Base-by-base conservation (phyloP, 345 rosid genomes). In the Dipteronia sinensis region DNA sequence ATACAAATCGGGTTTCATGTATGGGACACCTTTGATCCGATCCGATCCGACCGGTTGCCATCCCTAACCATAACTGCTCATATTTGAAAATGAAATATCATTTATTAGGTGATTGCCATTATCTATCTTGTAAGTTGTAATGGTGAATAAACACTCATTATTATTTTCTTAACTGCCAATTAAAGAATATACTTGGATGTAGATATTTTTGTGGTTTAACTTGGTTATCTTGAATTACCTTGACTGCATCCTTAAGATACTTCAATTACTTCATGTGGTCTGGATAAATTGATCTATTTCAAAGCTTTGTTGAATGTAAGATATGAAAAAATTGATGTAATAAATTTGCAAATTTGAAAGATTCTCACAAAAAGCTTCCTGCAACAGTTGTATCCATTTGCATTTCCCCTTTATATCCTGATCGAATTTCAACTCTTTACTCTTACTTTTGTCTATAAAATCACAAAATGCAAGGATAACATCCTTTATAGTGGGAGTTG, bases 121-220 rank as follows among this genome's bases (percentile, higher is more conserved):
- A 40, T 61, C 40, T 64, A 75, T 15, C 63, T 75, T 65, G 71
- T 38, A 65, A 62, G 46, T 42, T 42, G 68, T 29, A 31, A 4
- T 23, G 13, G 31, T 20, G 34, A 73, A 75, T 49, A 46, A n/a
- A 13, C 38, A 65, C 22, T 34, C 38, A 34, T 34, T 25, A 31
- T 34, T 74, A 64, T 34, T 51, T 49, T 25, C 78, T 65, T n/a
- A 31, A 31, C 51, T n/a, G 64, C 51, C 20, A 75, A 31, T 53
- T 6, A 65, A 65, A 75, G 78, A 34, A 31, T 20, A 17, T 65
- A 25, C 78, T 13, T 65, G 4, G 38, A 47, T 64, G 19, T 51
- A 23, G 49, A 51, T 22, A 3, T 3, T 9, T 65, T 11, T 10
- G 47, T 64, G 67, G 40, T 59, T 49, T 13, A 2, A 74, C 62